Evolutionary conservation across 2,329 filamentous ascomycete genomes (phyloP), one percentile per base, ranked within the genome.

Genomic region (Fusarium multiceps): DNA sequence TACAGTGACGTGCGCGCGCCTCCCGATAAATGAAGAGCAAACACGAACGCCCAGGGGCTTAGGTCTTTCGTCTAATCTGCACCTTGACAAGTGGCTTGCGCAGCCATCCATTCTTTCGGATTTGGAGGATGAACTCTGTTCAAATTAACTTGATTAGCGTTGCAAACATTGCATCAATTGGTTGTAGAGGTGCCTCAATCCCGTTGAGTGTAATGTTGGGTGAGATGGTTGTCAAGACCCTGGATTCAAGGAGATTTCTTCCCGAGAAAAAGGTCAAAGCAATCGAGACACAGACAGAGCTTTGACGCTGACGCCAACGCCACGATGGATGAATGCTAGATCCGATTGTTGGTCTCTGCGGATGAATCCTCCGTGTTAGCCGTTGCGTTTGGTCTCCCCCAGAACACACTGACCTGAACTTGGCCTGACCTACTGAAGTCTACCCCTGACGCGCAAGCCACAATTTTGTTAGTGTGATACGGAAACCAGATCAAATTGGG

Each of bases 301-400:
- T 55, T 21, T 28, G 60, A 56, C 45, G 46, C 37, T 30, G 28
- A 30, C 28, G 28, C 28, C 28, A 20, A 21, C 51, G 60, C 60
- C 46, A 64, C 51, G 45, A 59, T 64, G 28, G 6, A 27, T 37
- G 34, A 28, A 59, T 7, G 11, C 10, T 47, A 37, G 40, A 59
- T 47, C 51, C 34, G 34, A 59, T 46, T 28, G n/a, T 6, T n/a
- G 28, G 21, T 9, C 18, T 18, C n/a, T 23, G 30, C 34, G 23
- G 25, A 10, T 32, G 40, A n/a, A 18, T 18, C 14, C 47, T 49
- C 47, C 55, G 55, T 34, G 27, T 18, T 41, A 21, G 51, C 62
- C 62, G 62, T 65, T 64, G 9, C 28, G 12, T 48, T 48, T 27
- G 28, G 28, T 12, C 21, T 21, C 58, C 59, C 58, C 55, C 59